Evolutionary conservation across 257 asterid genomes (phyloP).

Genomic region (Solanum paucissectum): DNA sequence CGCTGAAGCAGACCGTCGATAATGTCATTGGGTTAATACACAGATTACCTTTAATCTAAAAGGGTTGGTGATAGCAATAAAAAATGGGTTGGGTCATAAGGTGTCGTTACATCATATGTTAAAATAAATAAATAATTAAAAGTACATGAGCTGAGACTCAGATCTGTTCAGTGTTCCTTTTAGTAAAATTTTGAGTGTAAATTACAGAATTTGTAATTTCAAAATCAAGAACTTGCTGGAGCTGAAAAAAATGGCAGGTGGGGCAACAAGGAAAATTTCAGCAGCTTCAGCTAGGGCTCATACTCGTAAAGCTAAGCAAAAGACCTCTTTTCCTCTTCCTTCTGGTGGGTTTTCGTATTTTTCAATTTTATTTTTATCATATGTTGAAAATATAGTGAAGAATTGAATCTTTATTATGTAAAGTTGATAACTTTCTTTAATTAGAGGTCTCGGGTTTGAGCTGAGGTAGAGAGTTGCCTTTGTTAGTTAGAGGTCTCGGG

Average conservation of each 20-base stretch:
- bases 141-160: neutral
- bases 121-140: neutral
- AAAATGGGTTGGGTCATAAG: neutral
- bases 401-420: neutral
- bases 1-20: too few relatives aligned
- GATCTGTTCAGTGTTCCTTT: neutral
- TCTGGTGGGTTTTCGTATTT: constrained; percentile 26
- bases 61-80: neutral
- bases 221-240: neutral
- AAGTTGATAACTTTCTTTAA: too few relatives aligned
- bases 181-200: neutral
- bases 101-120: neutral
- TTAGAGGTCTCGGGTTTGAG: too few relatives aligned
- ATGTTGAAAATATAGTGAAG: neutral
- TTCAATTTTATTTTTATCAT: neutral
- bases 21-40: too few relatives aligned
- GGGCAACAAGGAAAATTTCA: constrained; percentile 37
- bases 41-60: too few relatives aligned
- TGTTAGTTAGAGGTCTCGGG: neutral
- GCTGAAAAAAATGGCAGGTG: neutral
- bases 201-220: neutral
- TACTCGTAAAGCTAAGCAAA: constrained; percentile 49
- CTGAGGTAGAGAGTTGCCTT: too few relatives aligned
- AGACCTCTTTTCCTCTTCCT: constrained; percentile 18
- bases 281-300: constrained; percentile 96